Percentiles rank a stretch among this genome's conserved stretches.
Evolutionary conservation across 2,329 filamentous ascomycete genomes (phyloP).

Genomic region (Trichoderma guizhouense): DNA sequence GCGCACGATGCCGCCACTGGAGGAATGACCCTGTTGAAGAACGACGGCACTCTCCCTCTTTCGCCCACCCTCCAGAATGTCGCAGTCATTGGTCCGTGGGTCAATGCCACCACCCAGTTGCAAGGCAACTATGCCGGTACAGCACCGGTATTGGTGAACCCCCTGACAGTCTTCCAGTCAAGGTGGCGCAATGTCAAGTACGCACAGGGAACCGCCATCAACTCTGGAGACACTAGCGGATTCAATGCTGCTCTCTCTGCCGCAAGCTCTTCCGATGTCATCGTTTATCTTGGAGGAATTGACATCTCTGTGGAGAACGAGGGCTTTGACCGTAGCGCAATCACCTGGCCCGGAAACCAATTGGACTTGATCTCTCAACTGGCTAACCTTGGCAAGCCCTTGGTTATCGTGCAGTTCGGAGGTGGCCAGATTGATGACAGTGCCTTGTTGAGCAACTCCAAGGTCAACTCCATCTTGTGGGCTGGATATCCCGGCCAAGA

Average conservation of each 20-base stretch:
- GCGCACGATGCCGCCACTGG: slow-evolving; percentile 53
- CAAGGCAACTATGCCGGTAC: slow-evolving; percentile 28
- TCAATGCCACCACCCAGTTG: slow-evolving; percentile 36
- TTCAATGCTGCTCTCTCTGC: slow-evolving; percentile 33
- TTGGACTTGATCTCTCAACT: slow-evolving; percentile 45
- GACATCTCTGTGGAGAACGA: slow-evolving; percentile 52
- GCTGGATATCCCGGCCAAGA: slow-evolving; percentile 58
- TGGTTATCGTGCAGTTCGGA: slow-evolving; percentile 52
- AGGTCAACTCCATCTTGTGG: slow-evolving; percentile 54
- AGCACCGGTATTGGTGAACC: slow-evolving; percentile 22
- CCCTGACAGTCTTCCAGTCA: slow-evolving; percentile 17
- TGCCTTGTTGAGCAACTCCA: slow-evolving; percentile 44
- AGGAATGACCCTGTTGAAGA: slow-evolving; percentile 51
- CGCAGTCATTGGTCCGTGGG: slow-evolving; percentile 36
- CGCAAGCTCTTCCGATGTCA: slow-evolving; percentile 46
- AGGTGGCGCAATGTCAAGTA: slow-evolving; percentile 32
- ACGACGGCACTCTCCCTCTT: slow-evolving; percentile 49
- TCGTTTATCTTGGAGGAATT: slow-evolving; percentile 55
- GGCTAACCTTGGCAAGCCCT: slow-evolving; percentile 42
- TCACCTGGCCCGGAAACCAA: slow-evolving; percentile 52
- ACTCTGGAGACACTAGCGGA: slow-evolving; percentile 29
- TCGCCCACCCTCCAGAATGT: slow-evolving; percentile 23
- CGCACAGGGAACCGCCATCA: slow-evolving; percentile 33
- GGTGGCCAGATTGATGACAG: slow-evolving; percentile 52
- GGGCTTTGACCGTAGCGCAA: slow-evolving; percentile 46